These are phyloP conservation scores for Cladosporium phlei DNA, from an alignment of 2,329 filamentous ascomycete species.

Conservation along the genomic window DNA sequence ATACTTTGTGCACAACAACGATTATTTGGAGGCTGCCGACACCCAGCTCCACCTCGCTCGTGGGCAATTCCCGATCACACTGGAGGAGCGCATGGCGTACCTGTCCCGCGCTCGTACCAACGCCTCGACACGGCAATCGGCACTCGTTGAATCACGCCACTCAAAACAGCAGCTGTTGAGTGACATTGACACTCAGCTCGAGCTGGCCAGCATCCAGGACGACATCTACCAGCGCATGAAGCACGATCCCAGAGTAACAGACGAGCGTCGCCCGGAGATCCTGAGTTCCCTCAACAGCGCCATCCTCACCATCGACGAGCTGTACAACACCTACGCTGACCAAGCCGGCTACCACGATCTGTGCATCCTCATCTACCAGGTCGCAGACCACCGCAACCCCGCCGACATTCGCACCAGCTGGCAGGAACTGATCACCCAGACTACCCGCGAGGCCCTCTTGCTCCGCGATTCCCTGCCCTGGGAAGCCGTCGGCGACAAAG, in stretches of 20 bases:
- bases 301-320: constrained; percentile 72
- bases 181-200: constrained; percentile 77
- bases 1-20: constrained; percentile 80
- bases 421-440: constrained; percentile 71
- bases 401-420: constrained; percentile 81
- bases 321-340: constrained; percentile 92
- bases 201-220: constrained; percentile 92
- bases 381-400: constrained; percentile 83
- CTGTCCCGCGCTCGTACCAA: constrained; percentile 89
- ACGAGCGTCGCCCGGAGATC: constrained; percentile 60
- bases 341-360: constrained; percentile 90
- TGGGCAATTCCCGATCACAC: constrained; percentile 71
- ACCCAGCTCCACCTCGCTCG: constrained; percentile 81
- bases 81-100: constrained; percentile 83
- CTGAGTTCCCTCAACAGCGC: constrained; percentile 65
- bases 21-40: constrained; percentile 80
- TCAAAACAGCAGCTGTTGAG: constrained; percentile 81
- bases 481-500: constrained; percentile 61
- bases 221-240: constrained; percentile 76
- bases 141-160: constrained; percentile 54
- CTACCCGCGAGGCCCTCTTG: constrained; percentile 47
- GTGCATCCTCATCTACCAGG: constrained; percentile 85
- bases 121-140: constrained; percentile 74
- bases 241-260: constrained; percentile 64
- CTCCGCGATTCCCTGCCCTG: constrained; percentile 53